phyloP scores from a whole-genome alignment of 1,284 basidiomycete genomes.

The Taiwanofungus camphoratus region DNA sequence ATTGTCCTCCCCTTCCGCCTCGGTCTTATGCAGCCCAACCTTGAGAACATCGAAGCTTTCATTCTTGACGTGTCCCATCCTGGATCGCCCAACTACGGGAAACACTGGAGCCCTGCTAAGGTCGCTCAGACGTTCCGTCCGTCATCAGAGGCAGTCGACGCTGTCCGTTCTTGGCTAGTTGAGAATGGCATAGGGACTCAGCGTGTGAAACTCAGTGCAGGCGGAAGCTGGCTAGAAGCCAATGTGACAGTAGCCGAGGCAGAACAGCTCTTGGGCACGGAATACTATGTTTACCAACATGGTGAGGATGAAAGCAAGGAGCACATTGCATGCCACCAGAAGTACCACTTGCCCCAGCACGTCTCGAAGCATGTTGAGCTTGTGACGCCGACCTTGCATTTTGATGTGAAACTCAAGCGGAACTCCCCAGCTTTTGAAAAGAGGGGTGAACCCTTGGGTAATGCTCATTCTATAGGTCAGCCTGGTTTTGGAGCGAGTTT shows the following conservation, averaged over 20 bases:
- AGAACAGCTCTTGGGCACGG: constrained; percentile 37
- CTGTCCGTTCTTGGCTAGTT: constrained; percentile 37
- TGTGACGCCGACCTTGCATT: constrained; percentile 43
- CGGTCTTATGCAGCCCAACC: constrained; percentile 38
- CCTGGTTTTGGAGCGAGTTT: constrained; percentile 11
- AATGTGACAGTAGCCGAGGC: constrained; percentile 39
- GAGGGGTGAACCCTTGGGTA: neutral
- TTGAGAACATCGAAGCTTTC: constrained; percentile 33
- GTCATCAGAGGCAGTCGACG: constrained; percentile 32
- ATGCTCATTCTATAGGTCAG: neutral
- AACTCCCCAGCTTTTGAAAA: neutral
- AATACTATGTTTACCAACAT: constrained; percentile 42
- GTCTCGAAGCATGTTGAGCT: constrained; percentile 41
- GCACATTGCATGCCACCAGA: constrained; percentile 31
- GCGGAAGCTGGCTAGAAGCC: constrained; percentile 38
- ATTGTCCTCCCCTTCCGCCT: constrained; percentile 36
- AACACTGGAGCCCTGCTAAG: constrained; percentile 34
- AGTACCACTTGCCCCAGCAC: constrained; percentile 39
- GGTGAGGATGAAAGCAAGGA: constrained; percentile 24
- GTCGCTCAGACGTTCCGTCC: constrained; percentile 39
- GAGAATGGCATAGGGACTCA: constrained; percentile 28
- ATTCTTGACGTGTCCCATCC: constrained; percentile 41
- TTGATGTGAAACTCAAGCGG: constrained; percentile 27
- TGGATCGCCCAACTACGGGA: constrained; percentile 33
- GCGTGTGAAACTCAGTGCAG: constrained; percentile 28